A percentile compares a stretch with the other conserved stretches of the same genome.
phyloP scores from a whole-genome alignment of 495 filamentous ascomycete species.

The Xylaria palmicola region DNA sequence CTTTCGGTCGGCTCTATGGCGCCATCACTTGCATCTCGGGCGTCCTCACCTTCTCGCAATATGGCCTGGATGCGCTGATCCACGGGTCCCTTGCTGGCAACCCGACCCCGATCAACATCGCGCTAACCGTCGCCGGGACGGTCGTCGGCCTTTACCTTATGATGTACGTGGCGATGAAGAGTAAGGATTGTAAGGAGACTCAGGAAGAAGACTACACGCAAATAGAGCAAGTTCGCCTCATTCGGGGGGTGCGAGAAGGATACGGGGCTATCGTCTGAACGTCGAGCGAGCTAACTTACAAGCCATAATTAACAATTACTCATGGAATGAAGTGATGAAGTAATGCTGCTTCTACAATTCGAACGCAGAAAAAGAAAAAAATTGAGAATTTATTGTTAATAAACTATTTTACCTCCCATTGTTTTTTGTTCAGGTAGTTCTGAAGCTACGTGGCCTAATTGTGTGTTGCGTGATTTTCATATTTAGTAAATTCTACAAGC shows the following conservation, averaged over 20 bases:
- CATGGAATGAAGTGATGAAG: too few species aligned
- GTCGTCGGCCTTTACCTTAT: constrained; percentile 22
- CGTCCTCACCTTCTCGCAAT: constrained; percentile 50
- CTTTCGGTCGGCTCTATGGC: constrained; percentile 56
- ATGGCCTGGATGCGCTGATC: constrained; percentile 48
- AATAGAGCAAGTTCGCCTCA: constrained; percentile 20
- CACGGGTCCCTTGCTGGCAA: constrained; percentile 42
- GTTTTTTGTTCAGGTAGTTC: too few species aligned
- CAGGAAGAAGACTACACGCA: constrained; percentile 7
- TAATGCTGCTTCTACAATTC: too few species aligned
- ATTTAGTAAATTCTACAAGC: too few species aligned
- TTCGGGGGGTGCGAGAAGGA: constrained; percentile 12
- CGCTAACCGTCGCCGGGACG: constrained; percentile 30
- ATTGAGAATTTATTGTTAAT: too few species aligned
- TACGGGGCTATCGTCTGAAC: constrained; percentile 8
- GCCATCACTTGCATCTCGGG: constrained; percentile 52
- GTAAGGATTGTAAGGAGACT: constrained; percentile 14
- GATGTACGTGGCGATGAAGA: constrained; percentile 19
- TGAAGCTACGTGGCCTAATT: too few species aligned
- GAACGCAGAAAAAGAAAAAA: too few species aligned
- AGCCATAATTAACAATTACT: too few species aligned
- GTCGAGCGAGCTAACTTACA: too few species aligned
- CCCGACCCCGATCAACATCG: constrained; percentile 48
- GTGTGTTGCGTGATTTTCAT: too few species aligned
- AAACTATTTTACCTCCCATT: too few species aligned